A percentile compares a stretch with the other conserved stretches of the same genome.
Evolutionary conservation across 2,329 filamentous ascomycete species (phyloP).

Genomic region (Ascochyta koolunga): DNA sequence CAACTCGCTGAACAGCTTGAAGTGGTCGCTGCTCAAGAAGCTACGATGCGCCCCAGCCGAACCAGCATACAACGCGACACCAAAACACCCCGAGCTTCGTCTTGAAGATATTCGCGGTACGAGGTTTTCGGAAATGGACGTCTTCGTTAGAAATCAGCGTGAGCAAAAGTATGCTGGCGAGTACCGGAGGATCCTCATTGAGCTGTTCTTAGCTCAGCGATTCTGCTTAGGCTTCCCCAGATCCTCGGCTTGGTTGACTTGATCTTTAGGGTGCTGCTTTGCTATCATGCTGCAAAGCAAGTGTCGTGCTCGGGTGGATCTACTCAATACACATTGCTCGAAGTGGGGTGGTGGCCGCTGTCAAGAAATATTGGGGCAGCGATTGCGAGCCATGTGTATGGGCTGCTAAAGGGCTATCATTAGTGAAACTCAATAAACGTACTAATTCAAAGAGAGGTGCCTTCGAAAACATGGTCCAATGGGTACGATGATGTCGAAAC

Average conservation of each 20-base stretch:
- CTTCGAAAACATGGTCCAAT: no score
- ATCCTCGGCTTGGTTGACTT: slow-evolving; percentile 72
- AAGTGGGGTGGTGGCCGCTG: slow-evolving; percentile 10
- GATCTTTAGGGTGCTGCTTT: slow-evolving; percentile 69
- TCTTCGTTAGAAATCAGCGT: slow-evolving; percentile 37
- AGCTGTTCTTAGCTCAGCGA: slow-evolving; percentile 52
- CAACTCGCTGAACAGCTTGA: slow-evolving; percentile 30
- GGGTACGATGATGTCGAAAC: not conserved
- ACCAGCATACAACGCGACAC: slow-evolving; percentile 43
- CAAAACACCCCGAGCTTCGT: slow-evolving; percentile 17
- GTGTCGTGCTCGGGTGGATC: not conserved
- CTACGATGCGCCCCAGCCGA: slow-evolving; percentile 50
- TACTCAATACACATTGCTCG: not conserved
- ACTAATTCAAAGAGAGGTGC: not conserved
- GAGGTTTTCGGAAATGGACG: slow-evolving; percentile 49
- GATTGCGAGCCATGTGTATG: slow-evolving; percentile 34
- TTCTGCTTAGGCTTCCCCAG: slow-evolving; percentile 47
- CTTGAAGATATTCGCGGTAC: slow-evolving; percentile 48
- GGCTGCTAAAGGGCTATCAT: slow-evolving; percentile 35
- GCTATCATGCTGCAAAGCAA: slow-evolving; percentile 27
- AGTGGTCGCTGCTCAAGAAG: slow-evolving; percentile 47
- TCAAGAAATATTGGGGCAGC: slow-evolving; percentile 4
- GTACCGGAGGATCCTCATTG: slow-evolving; percentile 49
- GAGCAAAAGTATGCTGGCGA: slow-evolving; percentile 22
- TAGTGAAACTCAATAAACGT: not conserved